A percentile compares a stretch with the other conserved stretches of the same genome.
These are phyloP conservation scores for Xylaria arbuscula DNA, from an alignment of 2,329 filamentous ascomycete species.

Conservation along the genomic window DNA sequence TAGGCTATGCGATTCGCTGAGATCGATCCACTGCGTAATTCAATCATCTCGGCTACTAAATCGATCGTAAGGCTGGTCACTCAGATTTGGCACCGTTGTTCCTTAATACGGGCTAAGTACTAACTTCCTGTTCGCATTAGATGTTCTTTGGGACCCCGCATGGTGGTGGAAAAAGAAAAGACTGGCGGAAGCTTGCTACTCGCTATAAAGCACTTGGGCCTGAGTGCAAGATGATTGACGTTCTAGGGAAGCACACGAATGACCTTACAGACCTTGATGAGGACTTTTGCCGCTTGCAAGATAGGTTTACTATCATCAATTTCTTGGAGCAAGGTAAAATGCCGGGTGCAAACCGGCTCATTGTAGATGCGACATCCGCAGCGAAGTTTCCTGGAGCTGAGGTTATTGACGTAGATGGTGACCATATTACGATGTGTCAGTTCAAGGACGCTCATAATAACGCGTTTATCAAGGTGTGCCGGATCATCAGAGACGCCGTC, in stretches of 20 bases:
- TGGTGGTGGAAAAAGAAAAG: constrained; percentile 1
- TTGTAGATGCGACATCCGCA: neutral
- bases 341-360: neutral
- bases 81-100: neutral
- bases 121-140: constrained; percentile 8
- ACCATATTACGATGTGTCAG: constrained; percentile 10
- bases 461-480: constrained; percentile 1
- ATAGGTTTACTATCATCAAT: neutral
- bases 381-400: constrained; percentile 1
- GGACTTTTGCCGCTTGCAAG: constrained; percentile 1
- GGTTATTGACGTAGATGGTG: neutral
- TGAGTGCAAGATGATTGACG: constrained; percentile 1
- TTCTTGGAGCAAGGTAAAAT: constrained; percentile 1
- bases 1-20: constrained; percentile 14
- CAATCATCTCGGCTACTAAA: constrained; percentile 11
- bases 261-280: neutral
- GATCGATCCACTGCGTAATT: neutral
- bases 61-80: neutral
- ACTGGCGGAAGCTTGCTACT: neutral
- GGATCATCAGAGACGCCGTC: neutral
- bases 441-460: neutral
- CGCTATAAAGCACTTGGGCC: neutral
- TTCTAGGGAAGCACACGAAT: neutral
- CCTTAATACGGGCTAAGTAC: neutral
- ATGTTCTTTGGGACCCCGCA: constrained; percentile 22